phyloP scores from a whole-genome alignment of 2,329 filamentous ascomycete genomes.

The Didymella exigua region DNA sequence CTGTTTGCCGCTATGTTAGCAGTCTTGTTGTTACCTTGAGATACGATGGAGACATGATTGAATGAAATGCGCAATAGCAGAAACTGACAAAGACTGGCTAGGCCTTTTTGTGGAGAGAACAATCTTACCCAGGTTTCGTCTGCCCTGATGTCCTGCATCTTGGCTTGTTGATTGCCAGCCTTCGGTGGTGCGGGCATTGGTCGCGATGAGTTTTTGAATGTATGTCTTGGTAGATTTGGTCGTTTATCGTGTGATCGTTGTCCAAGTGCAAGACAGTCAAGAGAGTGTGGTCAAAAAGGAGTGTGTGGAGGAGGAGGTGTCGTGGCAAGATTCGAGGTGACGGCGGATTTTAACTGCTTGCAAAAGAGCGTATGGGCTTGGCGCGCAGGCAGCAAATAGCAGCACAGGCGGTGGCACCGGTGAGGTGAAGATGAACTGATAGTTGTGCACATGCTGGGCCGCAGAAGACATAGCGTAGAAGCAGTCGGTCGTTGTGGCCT shows the following conservation, averaged over 20 bases:
- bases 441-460: not conserved
- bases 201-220: not conserved
- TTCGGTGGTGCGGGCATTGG: not conserved
- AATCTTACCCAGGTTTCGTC: not conserved
- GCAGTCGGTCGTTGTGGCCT: constrained; percentile 9
- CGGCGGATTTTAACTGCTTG: not conserved
- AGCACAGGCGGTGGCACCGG: not conserved
- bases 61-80: not conserved
- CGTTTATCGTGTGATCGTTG: not conserved
- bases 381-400: constrained; percentile 1
- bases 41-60: not conserved
- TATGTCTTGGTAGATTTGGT: not conserved
- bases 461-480: not conserved
- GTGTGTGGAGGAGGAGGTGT: constrained; percentile 1
- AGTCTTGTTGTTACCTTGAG: not conserved
- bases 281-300: constrained; percentile 5
- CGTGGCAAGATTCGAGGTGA: not conserved
- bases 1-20: constrained; percentile 1
- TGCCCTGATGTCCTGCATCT: constrained; percentile 1
- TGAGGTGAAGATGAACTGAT: constrained; percentile 16
- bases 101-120: not conserved
- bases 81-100: not conserved
- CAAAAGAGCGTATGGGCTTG: constrained; percentile 11
- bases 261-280: not conserved
- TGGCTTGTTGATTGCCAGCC: not conserved